Percentiles rank a stretch among this genome's conserved stretches.
Conservation (phyloP, 257 asterid genomes). For the Verbascum thapsus region DNA sequence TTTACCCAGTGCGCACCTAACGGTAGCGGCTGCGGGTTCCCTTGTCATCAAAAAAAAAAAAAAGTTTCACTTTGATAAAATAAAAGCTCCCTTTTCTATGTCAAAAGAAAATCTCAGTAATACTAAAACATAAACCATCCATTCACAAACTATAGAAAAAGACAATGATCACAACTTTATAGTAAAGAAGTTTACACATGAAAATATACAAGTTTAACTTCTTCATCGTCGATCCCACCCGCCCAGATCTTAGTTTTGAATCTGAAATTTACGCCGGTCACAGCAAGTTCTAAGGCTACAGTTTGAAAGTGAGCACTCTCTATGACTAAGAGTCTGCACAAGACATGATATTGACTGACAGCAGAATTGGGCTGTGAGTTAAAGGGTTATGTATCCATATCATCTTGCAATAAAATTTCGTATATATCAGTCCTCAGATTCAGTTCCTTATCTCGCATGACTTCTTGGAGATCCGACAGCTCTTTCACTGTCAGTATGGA, state of each 20-base stretch:
- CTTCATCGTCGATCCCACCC: not conserved
- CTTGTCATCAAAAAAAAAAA: no score
- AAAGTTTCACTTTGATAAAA: no score
- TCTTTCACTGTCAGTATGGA: conserved; percentile 74
- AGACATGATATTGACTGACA: not conserved
- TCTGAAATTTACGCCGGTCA: not conserved
- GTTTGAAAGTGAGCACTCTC: no score
- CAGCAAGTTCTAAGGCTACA: not conserved
- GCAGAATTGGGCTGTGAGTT: not conserved
- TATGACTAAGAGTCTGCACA: no score
- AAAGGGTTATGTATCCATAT: conserved; percentile 45
- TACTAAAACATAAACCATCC: not conserved
- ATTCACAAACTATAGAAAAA: not conserved
- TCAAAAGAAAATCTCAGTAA: no score
- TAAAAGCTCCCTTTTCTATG: no score
- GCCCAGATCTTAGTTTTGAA: not conserved
- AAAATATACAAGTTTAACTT: no score
- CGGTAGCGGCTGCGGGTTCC: no score
- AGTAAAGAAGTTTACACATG: no score
- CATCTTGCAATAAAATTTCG: conserved; percentile 89
- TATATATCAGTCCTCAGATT: conserved; percentile 94
- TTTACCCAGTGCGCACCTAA: no score
- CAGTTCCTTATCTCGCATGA: conserved; percentile 94
- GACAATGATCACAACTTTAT: not conserved
- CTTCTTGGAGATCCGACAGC: conserved; percentile 94